Conservation (phyloP, 495 filamentous ascomycete genomes). For the Penicillium malachiteum region DNA sequence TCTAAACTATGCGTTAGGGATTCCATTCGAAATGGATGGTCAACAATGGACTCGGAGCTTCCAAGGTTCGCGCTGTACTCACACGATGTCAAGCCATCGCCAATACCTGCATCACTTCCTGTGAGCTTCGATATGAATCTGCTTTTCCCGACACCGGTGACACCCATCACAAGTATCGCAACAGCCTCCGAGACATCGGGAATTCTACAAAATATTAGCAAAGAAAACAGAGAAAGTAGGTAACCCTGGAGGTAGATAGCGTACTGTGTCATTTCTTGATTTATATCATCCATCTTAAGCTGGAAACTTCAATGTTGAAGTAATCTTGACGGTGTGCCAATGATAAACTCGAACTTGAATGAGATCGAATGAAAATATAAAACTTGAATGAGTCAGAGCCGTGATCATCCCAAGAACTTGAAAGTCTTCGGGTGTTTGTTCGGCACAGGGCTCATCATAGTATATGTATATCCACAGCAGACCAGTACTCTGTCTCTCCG, state of each 20-base stretch:
- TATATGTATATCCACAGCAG: too few species aligned
- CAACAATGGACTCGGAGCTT: too few species aligned
- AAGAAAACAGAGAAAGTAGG: not conserved
- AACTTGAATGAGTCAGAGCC: too few species aligned
- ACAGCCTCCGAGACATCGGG: not conserved
- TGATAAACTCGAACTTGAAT: too few species aligned
- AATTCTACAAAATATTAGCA: not conserved
- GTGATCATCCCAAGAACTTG: too few species aligned
- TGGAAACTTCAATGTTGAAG: too few species aligned
- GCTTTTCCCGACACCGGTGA: conserved; percentile 1
- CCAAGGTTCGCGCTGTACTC: not conserved
- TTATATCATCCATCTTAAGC: not conserved
- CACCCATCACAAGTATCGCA: not conserved
- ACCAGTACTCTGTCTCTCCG: too few species aligned
- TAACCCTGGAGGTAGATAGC: too few species aligned
- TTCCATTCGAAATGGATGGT: not conserved
- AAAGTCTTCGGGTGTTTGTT: too few species aligned
- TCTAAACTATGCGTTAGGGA: not conserved
- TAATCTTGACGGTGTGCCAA: too few species aligned
- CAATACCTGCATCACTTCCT: not conserved
- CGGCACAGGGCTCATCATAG: too few species aligned
- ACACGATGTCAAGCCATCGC: not conserved
- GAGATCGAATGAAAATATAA: too few species aligned
- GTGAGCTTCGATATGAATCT: not conserved
- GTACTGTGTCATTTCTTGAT: not conserved